These are phyloP conservation scores for Pichia sp. DNA, from an alignment of 1,139 yeast species.

Conservation along the genomic window DNA sequence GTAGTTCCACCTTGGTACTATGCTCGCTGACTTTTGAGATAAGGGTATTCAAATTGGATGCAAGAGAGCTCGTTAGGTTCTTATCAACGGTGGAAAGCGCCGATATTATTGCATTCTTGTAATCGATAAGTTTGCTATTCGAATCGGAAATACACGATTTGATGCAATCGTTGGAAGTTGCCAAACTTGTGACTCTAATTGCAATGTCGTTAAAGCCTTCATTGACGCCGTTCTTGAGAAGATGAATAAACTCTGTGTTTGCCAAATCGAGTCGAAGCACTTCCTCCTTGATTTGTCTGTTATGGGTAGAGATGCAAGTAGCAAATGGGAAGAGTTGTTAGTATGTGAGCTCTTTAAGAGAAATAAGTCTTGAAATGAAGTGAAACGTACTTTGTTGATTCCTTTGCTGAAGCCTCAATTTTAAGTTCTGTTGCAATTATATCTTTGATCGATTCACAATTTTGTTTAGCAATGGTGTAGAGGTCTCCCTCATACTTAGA, in stretches of 20 bases:
- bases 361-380: too few species aligned
- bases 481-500: constrained; percentile 8
- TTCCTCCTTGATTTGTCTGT: too few species aligned
- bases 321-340: too few species aligned
- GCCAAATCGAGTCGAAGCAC: not conserved
- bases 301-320: too few species aligned
- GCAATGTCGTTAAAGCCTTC: constrained; percentile 9
- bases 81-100: constrained; percentile 7
- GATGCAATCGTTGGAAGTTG: constrained; percentile 1
- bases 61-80: not conserved
- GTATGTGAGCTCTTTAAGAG: too few species aligned
- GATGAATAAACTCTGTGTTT: not conserved
- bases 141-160: not conserved
- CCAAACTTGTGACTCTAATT: constrained; percentile 2
- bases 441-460: too few species aligned
- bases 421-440: too few species aligned
- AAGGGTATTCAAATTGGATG: not conserved
- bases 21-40: not conserved
- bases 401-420: too few species aligned
- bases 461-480: too few species aligned
- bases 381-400: too few species aligned
- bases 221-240: constrained; percentile 1
- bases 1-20: not conserved
- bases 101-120: constrained; percentile 1
- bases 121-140: not conserved